Evolutionary conservation across 495 filamentous ascomycete genomes (phyloP).

Genomic region (Daldinia concentrica): DNA sequence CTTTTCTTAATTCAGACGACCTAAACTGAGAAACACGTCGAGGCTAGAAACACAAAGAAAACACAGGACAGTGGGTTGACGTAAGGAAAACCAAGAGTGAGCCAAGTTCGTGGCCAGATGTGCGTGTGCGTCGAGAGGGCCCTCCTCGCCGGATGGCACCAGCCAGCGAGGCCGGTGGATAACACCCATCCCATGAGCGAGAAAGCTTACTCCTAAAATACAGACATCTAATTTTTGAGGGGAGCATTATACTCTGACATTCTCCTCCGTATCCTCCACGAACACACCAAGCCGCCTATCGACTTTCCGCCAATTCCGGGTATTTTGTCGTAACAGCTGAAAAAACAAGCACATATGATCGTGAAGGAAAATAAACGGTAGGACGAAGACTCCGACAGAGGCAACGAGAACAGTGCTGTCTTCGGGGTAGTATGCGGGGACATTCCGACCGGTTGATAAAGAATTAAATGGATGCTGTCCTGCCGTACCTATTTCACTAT

Average conservation of each 20-base stretch:
- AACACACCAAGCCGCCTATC: slow-evolving; percentile 42
- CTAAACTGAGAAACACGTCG: slow-evolving; percentile 41
- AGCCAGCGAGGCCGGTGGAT: slow-evolving; percentile 41
- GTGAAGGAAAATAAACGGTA: slow-evolving; percentile 41
- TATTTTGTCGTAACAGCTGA: slow-evolving; percentile 47
- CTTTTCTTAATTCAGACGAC: slow-evolving; percentile 46
- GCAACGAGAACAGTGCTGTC: slow-evolving; percentile 25
- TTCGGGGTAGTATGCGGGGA: slow-evolving; percentile 7
- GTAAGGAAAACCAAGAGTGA: slow-evolving; percentile 48
- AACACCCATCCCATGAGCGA: slow-evolving; percentile 36
- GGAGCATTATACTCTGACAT: slow-evolving; percentile 40
- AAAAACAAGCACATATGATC: slow-evolving; percentile 44
- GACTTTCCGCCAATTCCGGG: slow-evolving; percentile 45
- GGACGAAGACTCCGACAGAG: slow-evolving; percentile 30
- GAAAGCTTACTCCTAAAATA: slow-evolving; percentile 49
- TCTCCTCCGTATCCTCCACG: slow-evolving; percentile 45
- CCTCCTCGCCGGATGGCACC: slow-evolving; percentile 37
- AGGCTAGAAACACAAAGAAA: slow-evolving; percentile 45
- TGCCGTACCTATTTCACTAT: slow-evolving; percentile 42
- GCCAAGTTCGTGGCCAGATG: slow-evolving; percentile 43
- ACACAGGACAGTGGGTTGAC: slow-evolving; percentile 44
- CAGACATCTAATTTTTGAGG: slow-evolving; percentile 48
- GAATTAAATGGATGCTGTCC: slow-evolving; percentile 35
- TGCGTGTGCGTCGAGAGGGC: slow-evolving; percentile 39
- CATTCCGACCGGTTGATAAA: slow-evolving; percentile 28